These are phyloP conservation scores for Termitomyces heimii DNA, from an alignment of 768 basidiomycete genomes.

Conservation along the genomic window DNA sequence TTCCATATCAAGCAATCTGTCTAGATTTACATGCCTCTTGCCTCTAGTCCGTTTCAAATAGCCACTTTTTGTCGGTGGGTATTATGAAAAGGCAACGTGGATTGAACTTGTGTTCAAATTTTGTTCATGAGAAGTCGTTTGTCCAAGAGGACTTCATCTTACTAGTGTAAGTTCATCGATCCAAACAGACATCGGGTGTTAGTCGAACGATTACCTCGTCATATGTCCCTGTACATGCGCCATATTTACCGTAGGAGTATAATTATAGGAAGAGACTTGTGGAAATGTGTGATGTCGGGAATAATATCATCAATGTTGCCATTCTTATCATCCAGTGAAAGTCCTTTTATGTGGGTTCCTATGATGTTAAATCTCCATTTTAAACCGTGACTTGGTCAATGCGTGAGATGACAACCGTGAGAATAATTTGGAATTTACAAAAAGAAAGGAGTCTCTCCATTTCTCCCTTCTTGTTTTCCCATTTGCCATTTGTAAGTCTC, in stretches of 20 bases:
- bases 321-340: too few relatives aligned
- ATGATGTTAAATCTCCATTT: not conserved
- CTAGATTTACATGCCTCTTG: not conserved
- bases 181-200: not conserved
- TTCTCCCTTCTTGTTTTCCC: not conserved
- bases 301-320: not conserved
- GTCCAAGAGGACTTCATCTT: not conserved
- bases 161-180: not conserved
- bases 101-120: not conserved
- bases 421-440: not conserved
- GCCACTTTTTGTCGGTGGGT: not conserved
- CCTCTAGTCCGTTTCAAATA: not conserved
- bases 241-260: not conserved
- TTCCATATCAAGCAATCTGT: conserved; percentile 6
- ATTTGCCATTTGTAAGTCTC: not conserved
- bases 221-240: not conserved
- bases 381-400: not conserved
- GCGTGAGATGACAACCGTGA: not conserved
- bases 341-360: too few relatives aligned
- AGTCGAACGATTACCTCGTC: not conserved
- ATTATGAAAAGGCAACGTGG: too few relatives aligned
- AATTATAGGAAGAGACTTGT: not conserved
- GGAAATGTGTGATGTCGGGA: not conserved
- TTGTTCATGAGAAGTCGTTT: not conserved
- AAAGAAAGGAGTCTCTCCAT: not conserved